Conservation (phyloP, 1,284 basidiomycete species). For the Singerocomus inundabilis region DNA sequence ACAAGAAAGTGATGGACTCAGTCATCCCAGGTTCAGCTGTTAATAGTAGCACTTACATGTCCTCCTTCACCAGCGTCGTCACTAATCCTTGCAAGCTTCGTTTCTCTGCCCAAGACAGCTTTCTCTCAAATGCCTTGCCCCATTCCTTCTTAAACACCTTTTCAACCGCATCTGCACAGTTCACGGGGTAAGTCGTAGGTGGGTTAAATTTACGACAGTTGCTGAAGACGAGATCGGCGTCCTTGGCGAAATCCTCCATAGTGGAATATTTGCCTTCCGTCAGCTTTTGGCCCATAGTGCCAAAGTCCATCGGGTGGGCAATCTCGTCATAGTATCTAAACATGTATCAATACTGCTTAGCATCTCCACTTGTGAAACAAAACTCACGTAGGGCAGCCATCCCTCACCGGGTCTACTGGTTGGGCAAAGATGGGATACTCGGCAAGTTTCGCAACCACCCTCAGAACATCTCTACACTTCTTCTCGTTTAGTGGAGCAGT, state of each 20-base stretch:
- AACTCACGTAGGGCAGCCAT: conserved; percentile 85
- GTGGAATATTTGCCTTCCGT: conserved; percentile 65
- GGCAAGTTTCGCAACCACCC: conserved; percentile 61
- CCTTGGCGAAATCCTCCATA: conserved; percentile 81
- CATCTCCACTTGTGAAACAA: background rate
- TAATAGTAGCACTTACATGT: conserved; percentile 49
- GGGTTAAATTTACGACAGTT: conserved; percentile 94
- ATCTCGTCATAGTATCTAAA: conserved; percentile 92
- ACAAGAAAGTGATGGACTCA: conserved; percentile 5
- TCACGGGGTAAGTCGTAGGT: conserved; percentile 70
- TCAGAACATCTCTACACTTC: conserved; percentile 78
- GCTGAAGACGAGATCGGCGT: conserved; percentile 81
- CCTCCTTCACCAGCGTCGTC: conserved; percentile 70
- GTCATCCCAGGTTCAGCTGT: background rate
- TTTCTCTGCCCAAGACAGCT: conserved; percentile 80
- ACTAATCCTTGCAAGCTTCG: conserved; percentile 74
- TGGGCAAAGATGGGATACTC: conserved; percentile 77
- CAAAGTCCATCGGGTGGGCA: conserved; percentile 91
- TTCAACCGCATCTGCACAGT: conserved; percentile 75
- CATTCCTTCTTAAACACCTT: conserved; percentile 84
- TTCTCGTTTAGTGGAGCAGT: conserved; percentile 65
- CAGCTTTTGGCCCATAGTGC: conserved; percentile 78
- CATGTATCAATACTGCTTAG: background rate
- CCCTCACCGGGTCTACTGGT: conserved; percentile 83
- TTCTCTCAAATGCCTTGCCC: conserved; percentile 73